A percentile compares a stretch with the other conserved stretches of the same genome.
Conservation (phyloP, 805 yeast species). For the Cyberlindnera americana region DNA sequence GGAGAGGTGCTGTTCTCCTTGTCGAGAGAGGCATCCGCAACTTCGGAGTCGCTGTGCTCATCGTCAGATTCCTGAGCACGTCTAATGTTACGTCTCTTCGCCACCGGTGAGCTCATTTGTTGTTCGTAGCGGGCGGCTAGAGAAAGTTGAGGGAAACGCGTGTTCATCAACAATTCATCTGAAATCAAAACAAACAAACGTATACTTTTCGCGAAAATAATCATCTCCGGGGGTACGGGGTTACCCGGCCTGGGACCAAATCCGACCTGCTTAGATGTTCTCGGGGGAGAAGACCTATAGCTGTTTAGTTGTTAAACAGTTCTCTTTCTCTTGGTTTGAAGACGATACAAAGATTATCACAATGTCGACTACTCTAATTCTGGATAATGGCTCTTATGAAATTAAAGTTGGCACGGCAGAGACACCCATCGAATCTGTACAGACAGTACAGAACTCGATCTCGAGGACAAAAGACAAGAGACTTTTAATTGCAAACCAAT, state of each 20-base stretch:
- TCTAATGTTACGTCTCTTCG: conserved; percentile 22
- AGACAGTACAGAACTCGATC: conserved; percentile 64
- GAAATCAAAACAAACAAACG: conserved; percentile 21
- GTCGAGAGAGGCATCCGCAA: conserved; percentile 12
- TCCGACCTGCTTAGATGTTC: too few relatives aligned
- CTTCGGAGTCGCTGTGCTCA: conserved; percentile 13
- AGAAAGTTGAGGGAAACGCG: background rate
- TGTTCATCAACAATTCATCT: conserved; percentile 2
- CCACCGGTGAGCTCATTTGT: conserved; percentile 20
- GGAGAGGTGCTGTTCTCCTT: conserved; percentile 28
- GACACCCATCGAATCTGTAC: conserved; percentile 33
- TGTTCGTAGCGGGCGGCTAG: background rate
- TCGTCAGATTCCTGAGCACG: conserved; percentile 15
- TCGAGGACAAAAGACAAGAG: conserved; percentile 73
- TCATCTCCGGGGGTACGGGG: too few relatives aligned
- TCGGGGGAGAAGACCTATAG: too few relatives aligned
- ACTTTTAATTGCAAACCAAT: conserved; percentile 68
- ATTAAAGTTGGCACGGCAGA: conserved; percentile 60
- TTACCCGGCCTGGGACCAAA: too few relatives aligned
- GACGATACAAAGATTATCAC: background rate
- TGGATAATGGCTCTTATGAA: conserved; percentile 89
- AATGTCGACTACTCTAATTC: conserved; percentile 39
- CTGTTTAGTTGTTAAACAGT: too few relatives aligned
- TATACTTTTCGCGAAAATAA: background rate
- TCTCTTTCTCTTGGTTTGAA: too few relatives aligned